A percentile compares a stretch with the other conserved stretches of the same genome.
phyloP scores from a whole-genome alignment of 352 stramenopile species.

The Globisporangium abappressorium region DNA sequence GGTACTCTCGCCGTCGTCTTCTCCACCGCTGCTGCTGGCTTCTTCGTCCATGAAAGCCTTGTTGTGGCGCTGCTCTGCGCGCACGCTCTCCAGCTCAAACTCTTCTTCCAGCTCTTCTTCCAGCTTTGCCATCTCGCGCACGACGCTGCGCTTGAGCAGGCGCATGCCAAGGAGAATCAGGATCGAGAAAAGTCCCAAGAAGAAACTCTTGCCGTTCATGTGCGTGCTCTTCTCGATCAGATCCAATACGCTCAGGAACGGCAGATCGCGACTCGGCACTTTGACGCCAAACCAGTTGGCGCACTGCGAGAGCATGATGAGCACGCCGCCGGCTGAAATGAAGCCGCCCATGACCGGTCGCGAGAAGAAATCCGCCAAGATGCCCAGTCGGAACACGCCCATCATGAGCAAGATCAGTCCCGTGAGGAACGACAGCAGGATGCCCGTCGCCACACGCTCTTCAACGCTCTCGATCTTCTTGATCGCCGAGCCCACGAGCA shows the following conservation, averaged over 20 bases:
- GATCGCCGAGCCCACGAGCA: slow-evolving; percentile 56
- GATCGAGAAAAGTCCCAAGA: slow-evolving; percentile 58
- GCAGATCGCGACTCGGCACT: slow-evolving; percentile 42
- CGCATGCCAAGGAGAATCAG: slow-evolving; percentile 48
- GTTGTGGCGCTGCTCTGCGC: slow-evolving; percentile 27
- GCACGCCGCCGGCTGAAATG: slow-evolving; percentile 83
- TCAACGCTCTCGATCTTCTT: slow-evolving; percentile 57
- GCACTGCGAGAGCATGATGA: slow-evolving; percentile 90
- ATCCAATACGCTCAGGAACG: slow-evolving; percentile 60
- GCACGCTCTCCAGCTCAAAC: slow-evolving; percentile 44
- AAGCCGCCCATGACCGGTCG: slow-evolving; percentile 90
- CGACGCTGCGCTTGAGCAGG: slow-evolving; percentile 40
- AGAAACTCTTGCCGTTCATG: slow-evolving; percentile 68
- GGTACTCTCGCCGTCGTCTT: slow-evolving; percentile 19
- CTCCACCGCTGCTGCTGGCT: not conserved
- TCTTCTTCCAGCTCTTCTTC: slow-evolving; percentile 41
- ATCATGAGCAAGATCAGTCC: slow-evolving; percentile 74
- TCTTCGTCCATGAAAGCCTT: slow-evolving; percentile 23
- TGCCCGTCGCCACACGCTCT: slow-evolving; percentile 48
- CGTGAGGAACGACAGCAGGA: slow-evolving; percentile 67
- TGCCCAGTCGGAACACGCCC: slow-evolving; percentile 76
- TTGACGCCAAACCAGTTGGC: slow-evolving; percentile 83
- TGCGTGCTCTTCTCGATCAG: slow-evolving; percentile 58
- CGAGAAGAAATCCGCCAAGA: slow-evolving; percentile 88
- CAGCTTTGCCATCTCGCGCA: slow-evolving; percentile 33